These are phyloP conservation scores for Russula vinacea DNA, from an alignment of 768 basidiomycete genomes.

Conservation along the genomic window DNA sequence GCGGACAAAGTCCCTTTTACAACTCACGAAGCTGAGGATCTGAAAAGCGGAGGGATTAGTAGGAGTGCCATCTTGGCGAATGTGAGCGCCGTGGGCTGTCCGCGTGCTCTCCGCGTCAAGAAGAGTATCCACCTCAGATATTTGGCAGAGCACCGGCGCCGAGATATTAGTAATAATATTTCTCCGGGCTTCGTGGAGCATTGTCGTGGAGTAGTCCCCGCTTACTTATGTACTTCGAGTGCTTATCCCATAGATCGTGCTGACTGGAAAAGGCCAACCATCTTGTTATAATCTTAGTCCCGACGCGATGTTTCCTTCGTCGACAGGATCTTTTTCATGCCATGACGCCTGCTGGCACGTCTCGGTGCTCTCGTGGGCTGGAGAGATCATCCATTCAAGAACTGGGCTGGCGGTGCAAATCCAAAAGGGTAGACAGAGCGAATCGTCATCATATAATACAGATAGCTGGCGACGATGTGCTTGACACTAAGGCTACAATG, in stretches of 20 bases:
- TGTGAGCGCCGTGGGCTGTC: constrained; percentile 3
- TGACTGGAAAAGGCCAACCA: not conserved
- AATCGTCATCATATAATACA: constrained; percentile 5
- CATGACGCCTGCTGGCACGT: not conserved
- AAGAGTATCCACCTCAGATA: too few species aligned
- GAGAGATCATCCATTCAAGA: not conserved
- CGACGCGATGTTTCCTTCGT: not conserved
- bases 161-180: not conserved
- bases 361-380: not conserved
- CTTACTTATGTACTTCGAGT: not conserved
- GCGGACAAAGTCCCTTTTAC: constrained; percentile 18
- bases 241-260: not conserved
- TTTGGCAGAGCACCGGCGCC: not conserved
- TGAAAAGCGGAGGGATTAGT: not conserved
- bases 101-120: constrained; percentile 9
- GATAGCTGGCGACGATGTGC: constrained; percentile 6
- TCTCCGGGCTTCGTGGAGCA: not conserved
- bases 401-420: not conserved
- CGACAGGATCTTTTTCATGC: not conserved
- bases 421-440: not conserved
- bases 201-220: not conserved
- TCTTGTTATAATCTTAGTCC: not conserved
- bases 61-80: not conserved
- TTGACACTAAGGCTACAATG: constrained; percentile 21
- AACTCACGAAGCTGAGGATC: not conserved